A percentile compares a stretch with the other conserved stretches of the same genome.
These are phyloP conservation scores for Verticillium nubilum DNA, from an alignment of 2,329 filamentous ascomycete species.

Conservation along the genomic window DNA sequence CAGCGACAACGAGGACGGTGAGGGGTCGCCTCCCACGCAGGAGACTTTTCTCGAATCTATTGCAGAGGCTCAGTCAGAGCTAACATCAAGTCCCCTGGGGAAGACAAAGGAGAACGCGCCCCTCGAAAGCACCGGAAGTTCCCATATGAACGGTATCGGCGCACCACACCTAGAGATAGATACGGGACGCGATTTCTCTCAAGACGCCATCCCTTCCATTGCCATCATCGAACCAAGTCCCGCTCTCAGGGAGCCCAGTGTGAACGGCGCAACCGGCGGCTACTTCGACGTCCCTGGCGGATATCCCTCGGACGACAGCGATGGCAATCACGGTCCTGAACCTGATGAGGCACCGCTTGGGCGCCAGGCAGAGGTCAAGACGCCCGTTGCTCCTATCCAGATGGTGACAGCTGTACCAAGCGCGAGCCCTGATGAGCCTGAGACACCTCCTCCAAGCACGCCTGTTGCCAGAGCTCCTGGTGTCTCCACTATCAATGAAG, in stretches of 20 bases:
- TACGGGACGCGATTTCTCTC: not conserved
- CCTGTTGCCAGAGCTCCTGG: not conserved
- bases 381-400: not conserved
- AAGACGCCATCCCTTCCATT: constrained; percentile 33
- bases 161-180: not conserved
- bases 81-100: constrained; percentile 1
- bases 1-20: constrained; percentile 32
- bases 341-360: constrained; percentile 2
- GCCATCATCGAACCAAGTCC: constrained; percentile 40
- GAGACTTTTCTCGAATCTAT: not conserved
- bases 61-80: constrained; percentile 3
- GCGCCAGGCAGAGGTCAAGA: not conserved
- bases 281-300: constrained; percentile 52
- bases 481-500: constrained; percentile 14
- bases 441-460: not conserved
- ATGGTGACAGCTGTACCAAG: not conserved
- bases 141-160: not conserved
- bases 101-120: constrained; percentile 1
- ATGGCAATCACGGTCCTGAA: constrained; percentile 10
- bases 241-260: constrained; percentile 11
- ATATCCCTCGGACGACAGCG: constrained; percentile 42
- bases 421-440: not conserved
- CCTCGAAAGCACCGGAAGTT: not conserved
- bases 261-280: constrained; percentile 10
- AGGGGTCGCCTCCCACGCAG: not conserved